These are phyloP conservation scores for Spiromastix sp. DNA, from an alignment of 2,329 filamentous ascomycete genomes.

Conservation along the genomic window DNA sequence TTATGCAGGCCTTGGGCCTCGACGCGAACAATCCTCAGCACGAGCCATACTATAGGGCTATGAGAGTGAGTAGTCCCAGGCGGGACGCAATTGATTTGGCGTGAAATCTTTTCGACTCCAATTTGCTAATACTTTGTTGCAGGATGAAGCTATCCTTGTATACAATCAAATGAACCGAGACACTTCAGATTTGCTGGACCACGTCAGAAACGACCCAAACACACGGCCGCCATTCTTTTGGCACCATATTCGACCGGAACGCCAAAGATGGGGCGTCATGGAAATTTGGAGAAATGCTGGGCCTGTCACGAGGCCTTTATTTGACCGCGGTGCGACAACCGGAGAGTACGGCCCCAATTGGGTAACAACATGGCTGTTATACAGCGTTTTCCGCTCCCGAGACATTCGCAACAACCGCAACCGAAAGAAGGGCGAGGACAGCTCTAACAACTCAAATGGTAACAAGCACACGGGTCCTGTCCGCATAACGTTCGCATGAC, in stretches of 20 bases:
- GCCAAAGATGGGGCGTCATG: slow-evolving; percentile 31
- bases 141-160: slow-evolving; percentile 36
- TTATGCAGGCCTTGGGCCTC: slow-evolving; percentile 34
- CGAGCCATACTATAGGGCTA: slow-evolving; percentile 35
- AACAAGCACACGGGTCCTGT: background rate
- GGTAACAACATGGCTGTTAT: slow-evolving; percentile 37
- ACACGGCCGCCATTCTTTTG: slow-evolving; percentile 35
- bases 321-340: slow-evolving; percentile 30
- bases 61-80: slow-evolving; percentile 27
- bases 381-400: slow-evolving; percentile 38
- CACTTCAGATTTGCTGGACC: slow-evolving; percentile 31
- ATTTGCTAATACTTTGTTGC: slow-evolving; percentile 1
- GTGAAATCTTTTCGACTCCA: background rate
- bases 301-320: slow-evolving; percentile 27
- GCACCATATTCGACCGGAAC: slow-evolving; percentile 36
- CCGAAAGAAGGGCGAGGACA: slow-evolving; percentile 26
- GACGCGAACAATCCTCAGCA: slow-evolving; percentile 31
- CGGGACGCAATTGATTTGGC: background rate
- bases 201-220: slow-evolving; percentile 25
- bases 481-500: background rate
- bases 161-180: slow-evolving; percentile 34
- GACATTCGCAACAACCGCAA: slow-evolving; percentile 38
- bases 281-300: slow-evolving; percentile 33
- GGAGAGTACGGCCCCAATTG: slow-evolving; percentile 38
- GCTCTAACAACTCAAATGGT: slow-evolving; percentile 7